Percentiles rank a stretch among this genome's conserved stretches.
Evolutionary conservation across 2,329 filamentous ascomycete genomes (phyloP).

Genomic region (Apiospora phragmitis): DNA sequence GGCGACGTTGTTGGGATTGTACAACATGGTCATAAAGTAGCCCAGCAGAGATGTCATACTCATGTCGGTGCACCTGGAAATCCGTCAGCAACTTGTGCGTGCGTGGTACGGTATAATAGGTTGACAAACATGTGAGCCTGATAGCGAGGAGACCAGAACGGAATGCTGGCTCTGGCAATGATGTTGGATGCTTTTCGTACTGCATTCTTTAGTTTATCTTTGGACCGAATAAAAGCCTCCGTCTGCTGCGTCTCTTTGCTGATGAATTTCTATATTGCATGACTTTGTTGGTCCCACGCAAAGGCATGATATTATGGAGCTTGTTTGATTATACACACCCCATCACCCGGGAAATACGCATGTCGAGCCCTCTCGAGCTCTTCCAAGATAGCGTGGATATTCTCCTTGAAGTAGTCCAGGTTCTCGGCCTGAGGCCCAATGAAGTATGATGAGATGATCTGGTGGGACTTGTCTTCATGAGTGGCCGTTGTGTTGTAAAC

Average conservation of each 20-base stretch:
- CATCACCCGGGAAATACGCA: constrained; percentile 38
- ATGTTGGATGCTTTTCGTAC: constrained; percentile 37
- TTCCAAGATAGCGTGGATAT: constrained; percentile 41
- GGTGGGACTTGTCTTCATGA: constrained; percentile 26
- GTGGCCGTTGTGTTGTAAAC: constrained; percentile 13
- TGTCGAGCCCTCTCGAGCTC: constrained; percentile 33
- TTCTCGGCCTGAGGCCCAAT: constrained; percentile 45
- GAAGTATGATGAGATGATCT: constrained; percentile 41
- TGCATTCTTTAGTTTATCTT: constrained; percentile 34
- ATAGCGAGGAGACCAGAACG: constrained; percentile 48
- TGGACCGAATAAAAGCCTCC: constrained; percentile 33
- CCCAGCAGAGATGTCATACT: constrained; percentile 44
- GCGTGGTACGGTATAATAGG: not conserved
- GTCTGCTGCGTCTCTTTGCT: constrained; percentile 35
- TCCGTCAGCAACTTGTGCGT: constrained; percentile 4
- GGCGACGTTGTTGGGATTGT: constrained; percentile 50
- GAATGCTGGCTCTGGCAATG: constrained; percentile 43
- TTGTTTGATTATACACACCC: constrained; percentile 24
- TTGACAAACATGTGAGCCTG: constrained; percentile 45
- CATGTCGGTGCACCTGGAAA: constrained; percentile 36
- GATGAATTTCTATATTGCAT: constrained; percentile 35
- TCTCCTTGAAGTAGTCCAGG: constrained; percentile 38
- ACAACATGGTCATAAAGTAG: constrained; percentile 51
- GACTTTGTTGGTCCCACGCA: not conserved
- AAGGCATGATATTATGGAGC: not conserved